Base-by-base conservation (phyloP, 306 rosid genomes). In the Lablab purpureus region DNA sequence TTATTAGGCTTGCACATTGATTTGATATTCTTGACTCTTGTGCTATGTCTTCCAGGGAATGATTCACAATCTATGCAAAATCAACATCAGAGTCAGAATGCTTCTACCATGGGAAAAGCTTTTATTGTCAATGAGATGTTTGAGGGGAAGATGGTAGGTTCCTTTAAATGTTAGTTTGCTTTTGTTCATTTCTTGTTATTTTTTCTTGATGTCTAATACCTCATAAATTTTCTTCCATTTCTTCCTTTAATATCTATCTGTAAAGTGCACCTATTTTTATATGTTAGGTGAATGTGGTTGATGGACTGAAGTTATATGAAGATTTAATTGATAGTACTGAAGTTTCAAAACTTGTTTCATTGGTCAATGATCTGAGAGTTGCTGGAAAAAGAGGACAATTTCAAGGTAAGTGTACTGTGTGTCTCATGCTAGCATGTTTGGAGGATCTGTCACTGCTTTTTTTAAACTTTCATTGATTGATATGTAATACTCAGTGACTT, bases 111-210 rank as follows among this genome's bases (percentile, higher is more conserved):
- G 28, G 94, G 91, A 68, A 94, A 88, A 85, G 81, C 89, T 67
- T 94, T 89, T 87, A 70, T 71, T 60, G 87, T 83, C 82, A 82
- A 70, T 34, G 96, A 94, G 89, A 81, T 71, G 56, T 45, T 81
- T 71, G 98, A 94, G 9, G 92, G 92, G 65, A 91, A 91, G 88
- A 83, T 6, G 91, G 98, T 94, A 91, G 23, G 76, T 45, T 82
- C 78, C 77, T 78, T 47, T 79, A 41, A 58, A 68, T 68, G 62
- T 63, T 76, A 34, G n/a, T 46, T 79, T 23, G 60, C 30, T 70
- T 78, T 70, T 46, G 36, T 47, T 47, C 56, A 41, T 80, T 25
- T n/a, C 63, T 67, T 63, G 41, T 10, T 68, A 21, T 69, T 77
- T 79, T 21, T 18, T 50, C 43, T 40, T 27, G 34, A 74, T 73